Conservation (phyloP, 2,329 filamentous ascomycete genomes). For the Aspergillus udagawae region DNA sequence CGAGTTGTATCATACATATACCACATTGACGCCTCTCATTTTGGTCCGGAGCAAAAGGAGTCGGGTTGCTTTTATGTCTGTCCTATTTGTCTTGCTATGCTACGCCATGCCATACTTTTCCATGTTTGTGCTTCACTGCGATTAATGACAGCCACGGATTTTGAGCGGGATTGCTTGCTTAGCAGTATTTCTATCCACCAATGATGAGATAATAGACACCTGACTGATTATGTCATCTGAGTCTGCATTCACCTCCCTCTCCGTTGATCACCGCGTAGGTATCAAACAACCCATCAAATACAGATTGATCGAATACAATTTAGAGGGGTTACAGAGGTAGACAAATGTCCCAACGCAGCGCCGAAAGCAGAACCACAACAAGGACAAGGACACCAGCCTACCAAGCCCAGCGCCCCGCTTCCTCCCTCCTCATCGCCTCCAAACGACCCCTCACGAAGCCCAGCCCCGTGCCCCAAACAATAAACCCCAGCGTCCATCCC, state of each 20-base stretch:
- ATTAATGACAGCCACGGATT: neutral
- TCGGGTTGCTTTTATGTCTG: conserved; percentile 2
- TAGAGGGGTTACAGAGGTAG: neutral
- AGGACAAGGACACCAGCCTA: conserved; percentile 3
- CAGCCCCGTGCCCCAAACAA: conserved; percentile 7
- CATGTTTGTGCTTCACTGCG: neutral
- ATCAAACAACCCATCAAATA: neutral
- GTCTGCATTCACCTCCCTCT: neutral
- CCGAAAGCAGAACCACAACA: neutral
- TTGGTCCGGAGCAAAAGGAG: conserved; percentile 5
- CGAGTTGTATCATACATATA: conserved; percentile 12
- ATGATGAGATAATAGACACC: neutral
- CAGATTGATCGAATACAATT: neutral
- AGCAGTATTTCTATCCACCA: neutral
- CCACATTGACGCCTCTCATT: conserved; percentile 6
- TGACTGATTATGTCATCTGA: neutral
- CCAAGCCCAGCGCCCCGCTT: conserved; percentile 4
- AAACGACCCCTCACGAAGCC: conserved; percentile 20
- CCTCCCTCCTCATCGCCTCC: conserved; percentile 22
- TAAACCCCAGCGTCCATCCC: conserved; percentile 20
- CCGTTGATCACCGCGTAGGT: neutral
- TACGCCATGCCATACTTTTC: neutral
- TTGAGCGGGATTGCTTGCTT: neutral
- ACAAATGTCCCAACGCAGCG: neutral
- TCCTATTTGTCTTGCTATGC: neutral